Conservation (phyloP, 805 yeast species). For the Wickerhamomyces chambardii region DNA sequence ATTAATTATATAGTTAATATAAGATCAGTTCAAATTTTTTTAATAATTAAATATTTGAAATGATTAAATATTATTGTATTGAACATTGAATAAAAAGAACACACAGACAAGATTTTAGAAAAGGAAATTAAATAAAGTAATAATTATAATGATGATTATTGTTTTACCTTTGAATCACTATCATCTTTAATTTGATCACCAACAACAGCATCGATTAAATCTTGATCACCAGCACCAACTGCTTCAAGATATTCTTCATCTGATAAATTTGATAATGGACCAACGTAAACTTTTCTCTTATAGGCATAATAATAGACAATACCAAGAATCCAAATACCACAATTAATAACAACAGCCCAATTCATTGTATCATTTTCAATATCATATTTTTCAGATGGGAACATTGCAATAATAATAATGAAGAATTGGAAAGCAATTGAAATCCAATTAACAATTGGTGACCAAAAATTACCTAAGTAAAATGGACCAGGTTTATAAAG, state of each 20-base stretch:
- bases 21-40: no score
- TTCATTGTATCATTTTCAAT: slow-evolving; percentile 41
- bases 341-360: slow-evolving; percentile 50
- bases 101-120: no score
- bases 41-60: no score
- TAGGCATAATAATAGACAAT: slow-evolving; percentile 37
- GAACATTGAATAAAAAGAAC: no score
- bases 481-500: slow-evolving; percentile 58
- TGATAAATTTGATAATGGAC: slow-evolving; percentile 29
- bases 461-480: slow-evolving; percentile 39
- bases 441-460: slow-evolving; percentile 34
- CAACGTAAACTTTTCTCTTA: slow-evolving; percentile 44
- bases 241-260: slow-evolving; percentile 7
- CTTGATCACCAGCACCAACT: neutral
- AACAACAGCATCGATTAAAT: neutral
- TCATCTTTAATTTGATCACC: no score
- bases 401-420: slow-evolving; percentile 47
- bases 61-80: no score
- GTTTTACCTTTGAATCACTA: neutral
- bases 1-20: no score
- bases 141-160: neutral
- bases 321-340: slow-evolving; percentile 44
- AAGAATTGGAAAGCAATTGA: slow-evolving; percentile 40
- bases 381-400: slow-evolving; percentile 34
- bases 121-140: no score